Conservation (phyloP, 768 basidiomycete genomes). For the Mycena epipterygia region DNA sequence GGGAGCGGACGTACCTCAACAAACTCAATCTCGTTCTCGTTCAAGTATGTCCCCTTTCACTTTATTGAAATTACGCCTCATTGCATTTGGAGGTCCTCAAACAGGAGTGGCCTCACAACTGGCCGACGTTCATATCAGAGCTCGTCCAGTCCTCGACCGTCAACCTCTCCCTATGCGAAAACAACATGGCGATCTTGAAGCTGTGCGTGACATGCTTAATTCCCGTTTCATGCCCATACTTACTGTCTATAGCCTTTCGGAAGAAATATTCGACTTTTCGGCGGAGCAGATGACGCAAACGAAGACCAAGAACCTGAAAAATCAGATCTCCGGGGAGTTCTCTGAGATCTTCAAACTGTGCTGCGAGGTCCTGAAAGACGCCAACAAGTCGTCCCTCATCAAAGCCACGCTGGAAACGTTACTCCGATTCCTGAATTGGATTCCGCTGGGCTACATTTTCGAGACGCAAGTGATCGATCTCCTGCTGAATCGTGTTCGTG, state of each 20-base stretch:
- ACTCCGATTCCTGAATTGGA: slow-evolving; percentile 98
- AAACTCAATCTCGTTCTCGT: slow-evolving; percentile 98
- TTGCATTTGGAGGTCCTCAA: slow-evolving; percentile 85
- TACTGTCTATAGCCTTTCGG: slow-evolving; percentile 69
- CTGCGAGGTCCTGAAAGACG: slow-evolving; percentile 95
- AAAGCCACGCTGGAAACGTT: slow-evolving; percentile 95
- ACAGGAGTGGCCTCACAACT: slow-evolving; percentile 99
- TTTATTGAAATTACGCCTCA: not conserved
- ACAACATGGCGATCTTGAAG: slow-evolving; percentile 99
- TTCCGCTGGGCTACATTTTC: slow-evolving; percentile 98
- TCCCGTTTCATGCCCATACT: not conserved
- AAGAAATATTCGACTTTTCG: slow-evolving; percentile 99
- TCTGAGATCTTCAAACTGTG: slow-evolving; percentile 98
- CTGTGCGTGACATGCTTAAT: slow-evolving; percentile 50
- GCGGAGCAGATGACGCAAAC: slow-evolving; percentile 99
- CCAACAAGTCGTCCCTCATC: slow-evolving; percentile 93
- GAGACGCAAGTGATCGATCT: slow-evolving; percentile 98
- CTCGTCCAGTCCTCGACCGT: slow-evolving; percentile 98
- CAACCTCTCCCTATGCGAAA: slow-evolving; percentile 96
- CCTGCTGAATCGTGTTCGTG: slow-evolving; percentile 89
- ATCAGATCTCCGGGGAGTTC: slow-evolving; percentile 97
- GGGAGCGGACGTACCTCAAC: slow-evolving; percentile 94
- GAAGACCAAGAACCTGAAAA: slow-evolving; percentile 97
- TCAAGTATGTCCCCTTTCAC: slow-evolving; percentile 68
- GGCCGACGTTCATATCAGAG: slow-evolving; percentile 97